Evolutionary conservation across 768 basidiomycete species (phyloP), one percentile per base, ranked within the genome.

Genomic region (Auricularia heimuer): DNA sequence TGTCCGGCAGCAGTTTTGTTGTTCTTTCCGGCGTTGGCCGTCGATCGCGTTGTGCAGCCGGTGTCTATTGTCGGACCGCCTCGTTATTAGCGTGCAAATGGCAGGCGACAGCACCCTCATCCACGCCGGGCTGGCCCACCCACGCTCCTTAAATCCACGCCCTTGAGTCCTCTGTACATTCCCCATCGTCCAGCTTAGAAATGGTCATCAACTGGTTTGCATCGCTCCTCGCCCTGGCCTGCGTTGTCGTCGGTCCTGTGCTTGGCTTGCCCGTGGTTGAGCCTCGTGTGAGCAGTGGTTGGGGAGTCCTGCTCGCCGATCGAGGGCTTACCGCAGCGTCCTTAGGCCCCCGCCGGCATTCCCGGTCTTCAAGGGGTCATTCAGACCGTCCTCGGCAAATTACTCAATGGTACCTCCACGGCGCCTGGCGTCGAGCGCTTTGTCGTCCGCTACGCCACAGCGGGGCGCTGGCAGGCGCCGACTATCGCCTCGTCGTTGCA

Each of bases 361-460:
- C 39, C 39, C 39, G 39, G 39, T 42, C 39, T 42, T 7, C 29
- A 29, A 29, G 29, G 29, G 29, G 29, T 29, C 29, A 29, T 29
- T 3, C 18, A 51, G 47, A 51, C 47, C 10, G 16, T 21, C 47
- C 21, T 51, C 21, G 47, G 47, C 14, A 51, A 16, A 18, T 3
- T 51, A 4, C 44, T 39, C 3, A 54, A 33, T 36, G 67, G 66
- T 11, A 45, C 37, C n/a, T 36, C 60, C 12, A 58, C 64, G 45
- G 74, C 75, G 18, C 71, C 78, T 58, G 83, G 82, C 36, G 83
- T 80, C 34, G 73, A 76, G 62, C 79, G 88, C 51, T 90, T 85
- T 71, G 71, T 82, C 37, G 88, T 87, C 65, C 85, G 80, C 69
- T 92, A 92, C 71, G 89, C 84, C 7, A 77, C 77, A 64, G 85